phyloP scores from a whole-genome alignment of 2,329 filamentous ascomycete genomes.

The Plenodomus lindquistii region DNA sequence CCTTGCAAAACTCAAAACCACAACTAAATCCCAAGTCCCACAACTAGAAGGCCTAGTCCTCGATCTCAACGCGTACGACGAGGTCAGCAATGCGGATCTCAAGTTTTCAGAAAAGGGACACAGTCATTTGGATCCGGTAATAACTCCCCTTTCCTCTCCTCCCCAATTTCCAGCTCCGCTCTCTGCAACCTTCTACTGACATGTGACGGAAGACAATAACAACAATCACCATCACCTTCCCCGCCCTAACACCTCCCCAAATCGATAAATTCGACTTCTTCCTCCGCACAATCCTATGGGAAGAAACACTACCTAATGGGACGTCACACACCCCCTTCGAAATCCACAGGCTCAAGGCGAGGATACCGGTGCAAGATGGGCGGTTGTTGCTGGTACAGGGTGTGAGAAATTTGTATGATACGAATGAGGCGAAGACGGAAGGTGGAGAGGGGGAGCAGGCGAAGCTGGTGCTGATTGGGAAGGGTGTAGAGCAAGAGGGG shows the following conservation, averaged over 20 bases:
- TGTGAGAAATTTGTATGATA: constrained; percentile 91
- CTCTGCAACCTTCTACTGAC: too few relatives aligned
- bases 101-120: constrained; percentile 77
- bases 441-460: constrained; percentile 8
- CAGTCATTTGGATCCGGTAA: constrained; percentile 85
- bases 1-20: constrained; percentile 81
- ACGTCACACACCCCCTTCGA: constrained; percentile 60
- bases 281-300: constrained; percentile 85
- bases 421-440: constrained; percentile 62
- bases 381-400: constrained; percentile 80
- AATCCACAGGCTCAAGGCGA: constrained; percentile 86
- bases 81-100: constrained; percentile 66
- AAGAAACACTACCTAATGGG: constrained; percentile 61
- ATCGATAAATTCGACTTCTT: constrained; percentile 73
- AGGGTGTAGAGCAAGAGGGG: constrained; percentile 26
- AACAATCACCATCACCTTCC: constrained; percentile 74
- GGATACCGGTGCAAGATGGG: constrained; percentile 68
- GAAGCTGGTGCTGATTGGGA: constrained; percentile 41
- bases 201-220: constrained; percentile 86
- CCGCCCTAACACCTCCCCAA: constrained; percentile 60
- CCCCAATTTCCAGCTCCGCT: constrained; percentile 36
- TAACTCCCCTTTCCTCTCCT: constrained; percentile 28
- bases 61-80: constrained; percentile 90
- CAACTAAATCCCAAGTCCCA: constrained; percentile 77
- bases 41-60: constrained; percentile 83